Percentiles rank a stretch among this genome's conserved stretches.
These are phyloP conservation scores for Hibiscus syriacus DNA, from an alignment of 345 rosid genomes.

Conservation along the genomic window DNA sequence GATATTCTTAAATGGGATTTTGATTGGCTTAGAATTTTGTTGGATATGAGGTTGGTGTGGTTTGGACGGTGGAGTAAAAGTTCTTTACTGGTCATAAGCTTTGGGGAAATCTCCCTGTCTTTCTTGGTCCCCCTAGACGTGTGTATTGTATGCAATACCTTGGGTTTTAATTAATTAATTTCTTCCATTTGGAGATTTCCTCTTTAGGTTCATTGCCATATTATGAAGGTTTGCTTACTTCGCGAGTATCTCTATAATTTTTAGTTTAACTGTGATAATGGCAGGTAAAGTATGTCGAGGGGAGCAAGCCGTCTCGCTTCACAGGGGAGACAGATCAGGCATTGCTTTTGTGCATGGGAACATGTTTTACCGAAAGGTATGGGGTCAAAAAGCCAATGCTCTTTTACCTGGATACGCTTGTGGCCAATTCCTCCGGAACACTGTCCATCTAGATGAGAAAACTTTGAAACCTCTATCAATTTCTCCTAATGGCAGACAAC, in stretches of 20 bases:
- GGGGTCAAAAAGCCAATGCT: constrained; percentile 21
- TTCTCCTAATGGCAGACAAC: constrained; percentile 20
- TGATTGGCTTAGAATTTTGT: not conserved
- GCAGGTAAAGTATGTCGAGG: constrained; percentile 37
- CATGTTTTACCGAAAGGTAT: constrained; percentile 18
- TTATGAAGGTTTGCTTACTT: too few species aligned
- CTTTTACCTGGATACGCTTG: constrained; percentile 18
- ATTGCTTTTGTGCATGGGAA: constrained; percentile 21
- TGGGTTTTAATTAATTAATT: not conserved
- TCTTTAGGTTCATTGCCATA: not conserved
- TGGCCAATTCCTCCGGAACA: constrained; percentile 10
- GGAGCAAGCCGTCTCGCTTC: constrained; percentile 20
- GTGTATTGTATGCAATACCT: not conserved
- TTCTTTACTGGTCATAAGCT: constrained; percentile 5
- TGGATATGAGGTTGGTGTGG: not conserved
- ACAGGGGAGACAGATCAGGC: constrained; percentile 21
- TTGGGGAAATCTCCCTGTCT: constrained; percentile 21
- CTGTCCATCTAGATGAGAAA: constrained; percentile 20
- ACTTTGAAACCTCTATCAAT: constrained; percentile 14
- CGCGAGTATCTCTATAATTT: not conserved
- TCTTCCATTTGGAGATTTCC: not conserved
- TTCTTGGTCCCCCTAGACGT: not conserved
- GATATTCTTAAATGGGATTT: not conserved
- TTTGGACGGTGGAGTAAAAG: not conserved
- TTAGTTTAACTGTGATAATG: constrained; percentile 6